A percentile compares a stretch with the other conserved stretches of the same genome.
Conservation (phyloP, 108 stramenopile genomes). For the Skeletonema grethae region DNA sequence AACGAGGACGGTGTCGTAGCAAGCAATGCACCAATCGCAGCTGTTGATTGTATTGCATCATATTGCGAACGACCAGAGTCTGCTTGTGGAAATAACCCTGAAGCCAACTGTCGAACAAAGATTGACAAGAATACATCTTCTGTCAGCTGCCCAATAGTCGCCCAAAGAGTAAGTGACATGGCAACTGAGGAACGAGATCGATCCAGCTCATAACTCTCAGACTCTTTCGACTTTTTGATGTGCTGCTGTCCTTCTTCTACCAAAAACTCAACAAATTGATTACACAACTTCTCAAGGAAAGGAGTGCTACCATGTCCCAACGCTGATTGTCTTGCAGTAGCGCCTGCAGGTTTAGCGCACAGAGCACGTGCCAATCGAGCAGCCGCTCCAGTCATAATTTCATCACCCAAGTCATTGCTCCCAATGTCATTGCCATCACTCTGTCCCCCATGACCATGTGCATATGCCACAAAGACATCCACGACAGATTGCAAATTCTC, state of each 20-base stretch:
- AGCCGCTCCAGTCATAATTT: conserved; percentile 56
- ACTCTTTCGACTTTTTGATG: conserved; percentile 5
- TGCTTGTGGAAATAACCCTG: conserved; percentile 21
- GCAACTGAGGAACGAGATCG: conserved; percentile 35
- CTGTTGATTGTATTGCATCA: conserved; percentile 36
- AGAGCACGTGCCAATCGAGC: conserved; percentile 66
- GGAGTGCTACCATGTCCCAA: neutral
- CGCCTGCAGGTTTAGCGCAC: conserved; percentile 38
- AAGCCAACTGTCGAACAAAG: conserved; percentile 20
- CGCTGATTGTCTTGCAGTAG: neutral
- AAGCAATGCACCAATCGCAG: conserved; percentile 35
- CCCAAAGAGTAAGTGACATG: conserved; percentile 42
- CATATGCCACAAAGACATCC: conserved; percentile 73
- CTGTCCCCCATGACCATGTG: conserved; percentile 20
- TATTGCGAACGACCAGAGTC: conserved; percentile 1
- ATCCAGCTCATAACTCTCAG: neutral
- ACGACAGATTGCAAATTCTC: conserved; percentile 62
- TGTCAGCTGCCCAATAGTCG: conserved; percentile 35
- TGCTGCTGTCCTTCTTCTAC: conserved; percentile 24
- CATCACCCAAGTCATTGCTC: conserved; percentile 8
- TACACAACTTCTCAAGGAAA: conserved; percentile 39
- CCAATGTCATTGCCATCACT: conserved; percentile 2
- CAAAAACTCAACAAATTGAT: conserved; percentile 51
- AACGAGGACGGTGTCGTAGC: conserved; percentile 31
- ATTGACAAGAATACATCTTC: conserved; percentile 13